These are phyloP conservation scores for Tilletia caries DNA, from an alignment of 1,284 basidiomycete genomes.

Conservation along the genomic window DNA sequence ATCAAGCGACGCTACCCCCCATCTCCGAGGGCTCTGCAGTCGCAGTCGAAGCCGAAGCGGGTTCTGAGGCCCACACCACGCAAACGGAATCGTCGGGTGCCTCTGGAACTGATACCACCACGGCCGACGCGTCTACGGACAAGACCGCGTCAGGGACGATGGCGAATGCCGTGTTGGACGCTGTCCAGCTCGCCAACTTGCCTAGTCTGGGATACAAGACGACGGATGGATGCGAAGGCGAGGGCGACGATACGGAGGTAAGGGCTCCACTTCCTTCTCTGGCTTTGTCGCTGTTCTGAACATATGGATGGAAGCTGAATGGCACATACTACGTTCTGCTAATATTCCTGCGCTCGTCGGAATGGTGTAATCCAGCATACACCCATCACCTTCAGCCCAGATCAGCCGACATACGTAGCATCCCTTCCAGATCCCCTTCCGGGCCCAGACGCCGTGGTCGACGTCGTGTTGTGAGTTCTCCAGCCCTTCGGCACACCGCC, in stretches of 20 bases:
- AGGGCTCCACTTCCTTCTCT: not conserved
- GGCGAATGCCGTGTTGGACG: too few species aligned
- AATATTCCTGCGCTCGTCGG: too few species aligned
- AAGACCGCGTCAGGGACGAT: too few species aligned
- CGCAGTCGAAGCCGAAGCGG: too few species aligned
- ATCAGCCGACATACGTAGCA: constrained; percentile 44
- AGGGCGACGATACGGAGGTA: constrained; percentile 41
- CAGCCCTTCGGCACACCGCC: not conserved
- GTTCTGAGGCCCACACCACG: too few species aligned
- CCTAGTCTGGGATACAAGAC: constrained; percentile 46
- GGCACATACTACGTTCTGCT: too few species aligned
- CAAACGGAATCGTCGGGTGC: too few species aligned
- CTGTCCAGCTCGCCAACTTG: not conserved
- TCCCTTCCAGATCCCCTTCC: constrained; percentile 19
- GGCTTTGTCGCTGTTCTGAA: constrained; percentile 12
- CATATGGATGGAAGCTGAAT: too few species aligned
- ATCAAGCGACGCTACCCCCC: too few species aligned
- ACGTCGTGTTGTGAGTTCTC: constrained; percentile 20
- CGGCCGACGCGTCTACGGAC: too few species aligned
- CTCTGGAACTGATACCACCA: too few species aligned
- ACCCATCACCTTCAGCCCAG: constrained; percentile 16
- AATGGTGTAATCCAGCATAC: constrained; percentile 29
- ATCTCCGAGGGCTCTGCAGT: too few species aligned
- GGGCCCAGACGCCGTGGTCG: constrained; percentile 9
- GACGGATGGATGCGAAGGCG: constrained; percentile 37